Conservation (phyloP, 495 filamentous ascomycete genomes). For the Mycothermus thermophilus region DNA sequence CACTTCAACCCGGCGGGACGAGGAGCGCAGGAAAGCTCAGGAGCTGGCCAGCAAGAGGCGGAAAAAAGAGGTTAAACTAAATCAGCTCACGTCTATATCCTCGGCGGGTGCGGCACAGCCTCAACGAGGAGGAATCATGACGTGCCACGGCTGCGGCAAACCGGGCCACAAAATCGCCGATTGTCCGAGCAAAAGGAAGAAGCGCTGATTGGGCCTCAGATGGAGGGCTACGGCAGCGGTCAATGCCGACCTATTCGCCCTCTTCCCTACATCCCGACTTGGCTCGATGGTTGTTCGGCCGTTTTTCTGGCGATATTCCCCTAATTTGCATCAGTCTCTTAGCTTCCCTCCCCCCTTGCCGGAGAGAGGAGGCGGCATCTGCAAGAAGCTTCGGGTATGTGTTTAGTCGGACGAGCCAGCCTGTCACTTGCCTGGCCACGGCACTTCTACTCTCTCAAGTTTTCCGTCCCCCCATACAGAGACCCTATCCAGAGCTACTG, state of each 20-base stretch:
- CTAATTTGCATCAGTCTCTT: too few species aligned
- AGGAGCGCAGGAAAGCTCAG: conserved; percentile 28
- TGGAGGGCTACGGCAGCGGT: neutral
- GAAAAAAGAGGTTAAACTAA: conserved; percentile 46
- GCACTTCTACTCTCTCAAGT: too few species aligned
- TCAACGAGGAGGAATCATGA: conserved; percentile 6
- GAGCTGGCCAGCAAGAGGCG: conserved; percentile 37
- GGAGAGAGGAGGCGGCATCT: too few species aligned
- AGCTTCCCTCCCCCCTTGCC: too few species aligned
- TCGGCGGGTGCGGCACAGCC: conserved; percentile 14
- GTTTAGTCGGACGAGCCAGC: too few species aligned
- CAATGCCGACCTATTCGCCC: conserved; percentile 1
- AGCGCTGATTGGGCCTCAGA: conserved; percentile 11
- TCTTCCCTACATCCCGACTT: too few species aligned
- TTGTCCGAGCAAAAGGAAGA: conserved; percentile 20
- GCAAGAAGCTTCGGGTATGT: too few species aligned
- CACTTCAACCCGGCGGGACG: conserved; percentile 18
- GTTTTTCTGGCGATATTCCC: too few species aligned
- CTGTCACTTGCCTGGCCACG: too few species aligned
- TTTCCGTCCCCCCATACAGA: too few species aligned
- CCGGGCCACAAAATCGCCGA: conserved; percentile 15
- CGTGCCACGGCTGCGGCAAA: conserved; percentile 18
- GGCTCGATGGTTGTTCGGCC: too few species aligned
- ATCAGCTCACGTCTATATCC: conserved; percentile 38
- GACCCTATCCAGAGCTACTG: too few species aligned